Evolutionary conservation across 2,329 filamentous ascomycete genomes (phyloP), one percentile per base, ranked within the genome.

Genomic region (Neofusicoccum laricinum): DNA sequence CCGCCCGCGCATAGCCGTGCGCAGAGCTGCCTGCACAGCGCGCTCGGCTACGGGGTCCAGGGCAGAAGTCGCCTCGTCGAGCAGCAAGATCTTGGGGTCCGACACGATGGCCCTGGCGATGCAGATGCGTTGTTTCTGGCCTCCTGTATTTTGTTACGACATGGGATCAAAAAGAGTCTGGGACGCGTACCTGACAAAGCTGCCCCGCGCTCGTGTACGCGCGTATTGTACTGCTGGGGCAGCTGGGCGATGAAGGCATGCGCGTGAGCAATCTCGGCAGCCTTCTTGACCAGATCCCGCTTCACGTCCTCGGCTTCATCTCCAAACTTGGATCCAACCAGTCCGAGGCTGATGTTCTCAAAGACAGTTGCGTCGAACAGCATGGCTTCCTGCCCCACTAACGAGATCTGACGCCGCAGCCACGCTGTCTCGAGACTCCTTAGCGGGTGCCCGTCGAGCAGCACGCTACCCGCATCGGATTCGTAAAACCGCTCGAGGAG

Each of bases 91-190:
- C 80, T 93, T 96, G 0, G 94, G 94, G 70, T 97, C 91, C 17
- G 90, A 94, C 34, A 97, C 92, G 64, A 97, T 86, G 43, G 93
- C 93, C 72, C 93, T 85, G 7, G 94, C 93, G 76, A 98, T 97
- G 12, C 94, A 93, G 72, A 98, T 96, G 70, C 95, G 91, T 78
- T 98, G 95, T 77, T 97, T 97, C 78, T 99, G 95, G 40, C 95
- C 95, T 75, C 95, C 95, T 63, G 53, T 12, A 32, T 7, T 15
- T 53, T 15, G n/a, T 14, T 8, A 32, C 3, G 17, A 48, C 19
- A 19, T 4, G n/a, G 11, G 15, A n/a, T 5, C 19, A 11, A 7
- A 30, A 57, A 1, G 12, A 36, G 34, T 4, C 6, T 10, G 10
- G 5, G 46, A n/a, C 8, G 40, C 58, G 34, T 51, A 63, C 59